A percentile compares a stretch with the other conserved stretches of the same genome.
Evolutionary conservation across 176 grass and related monocot genomes (phyloP).

Genomic region (Rhipidocladum racemiflorum): DNA sequence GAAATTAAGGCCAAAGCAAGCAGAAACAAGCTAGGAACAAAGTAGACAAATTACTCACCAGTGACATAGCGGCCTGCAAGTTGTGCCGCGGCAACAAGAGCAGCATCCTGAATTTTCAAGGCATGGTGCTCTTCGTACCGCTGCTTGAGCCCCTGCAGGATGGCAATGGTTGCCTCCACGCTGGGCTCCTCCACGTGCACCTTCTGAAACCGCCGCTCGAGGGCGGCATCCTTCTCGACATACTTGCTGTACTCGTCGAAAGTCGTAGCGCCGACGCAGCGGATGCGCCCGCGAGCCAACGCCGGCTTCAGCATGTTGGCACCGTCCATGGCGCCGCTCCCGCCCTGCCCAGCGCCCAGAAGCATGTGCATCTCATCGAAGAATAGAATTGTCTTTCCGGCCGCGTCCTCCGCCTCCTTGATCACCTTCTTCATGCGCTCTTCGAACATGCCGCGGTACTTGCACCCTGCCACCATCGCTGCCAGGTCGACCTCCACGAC

Average conservation of each 20-base stretch:
- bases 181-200: slow-evolving; percentile 17
- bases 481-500: slow-evolving; percentile 25
- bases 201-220: slow-evolving; percentile 27
- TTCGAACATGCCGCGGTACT: slow-evolving; percentile 21
- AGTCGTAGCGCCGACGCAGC: slow-evolving; percentile 26
- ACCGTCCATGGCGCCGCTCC: background rate
- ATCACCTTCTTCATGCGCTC: slow-evolving; percentile 26
- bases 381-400: slow-evolving; percentile 19
- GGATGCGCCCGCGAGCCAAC: slow-evolving; percentile 25
- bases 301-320: slow-evolving; percentile 41
- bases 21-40: background rate
- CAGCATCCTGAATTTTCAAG: background rate
- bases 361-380: slow-evolving; percentile 43
- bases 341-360: background rate
- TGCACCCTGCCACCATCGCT: slow-evolving; percentile 1
- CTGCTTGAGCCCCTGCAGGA: background rate
- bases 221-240: slow-evolving; percentile 27
- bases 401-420: background rate
- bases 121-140: slow-evolving; percentile 24
- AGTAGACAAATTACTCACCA: background rate
- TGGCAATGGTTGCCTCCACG: background rate
- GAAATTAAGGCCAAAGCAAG: background rate
- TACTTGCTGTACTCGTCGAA: slow-evolving; percentile 31
- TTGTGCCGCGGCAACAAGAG: slow-evolving; percentile 6
- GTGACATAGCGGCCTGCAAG: slow-evolving; percentile 23